Base-by-base conservation (phyloP, 2,329 filamentous ascomycete genomes). In the Septoria petroselini region DNA sequence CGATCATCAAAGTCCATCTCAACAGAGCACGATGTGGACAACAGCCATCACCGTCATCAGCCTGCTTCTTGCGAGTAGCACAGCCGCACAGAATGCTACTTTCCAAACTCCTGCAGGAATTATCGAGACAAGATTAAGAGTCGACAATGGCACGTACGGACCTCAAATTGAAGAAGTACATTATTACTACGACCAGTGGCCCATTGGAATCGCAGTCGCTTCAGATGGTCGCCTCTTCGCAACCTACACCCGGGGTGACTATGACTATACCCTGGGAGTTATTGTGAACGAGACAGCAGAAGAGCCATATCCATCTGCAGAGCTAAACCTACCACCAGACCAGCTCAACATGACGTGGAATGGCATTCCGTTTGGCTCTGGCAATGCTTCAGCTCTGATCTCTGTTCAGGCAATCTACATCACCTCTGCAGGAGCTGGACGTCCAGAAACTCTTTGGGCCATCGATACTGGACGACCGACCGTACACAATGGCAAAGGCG, bases 111-210 rank as follows among this genome's bases (percentile, higher is more conserved):
- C 50, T 3, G 50, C 50, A 40, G 44, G 40, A 9, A 48, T 38
- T 14, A 62, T 63, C 12, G 50, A 55, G n/a, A 67, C 68, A 2
- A 63, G 65, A 27, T 57, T 77, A 1, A 66, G 73, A 27, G 64
- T 71, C 5, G 73, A 77, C 54, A 72, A 71, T 46, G 74, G 74
- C n/a, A 72, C 70, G 2, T 75, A 74, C 39, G 73, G 74, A 2
- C 73, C 73, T 1, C 55, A 64, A 1, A 61, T 77, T 3, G 75
- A 77, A 54, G 73, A 77, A 54, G 70, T 71, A 30, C 73, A 77
- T 55, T 76, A 75, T 58, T 76, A 50, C 21, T 46, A 53, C 43
- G 45, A 71, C 21, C 70, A 74, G 57, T 74, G 70, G 72, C 72
- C 72, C 1, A 73, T 73, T 17, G 72, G 72, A 4, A 67, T 76